A percentile compares a stretch with the other conserved stretches of the same genome.
Conservation (phyloP, 2,329 filamentous ascomycete genomes). For the Fusarium abutilonis region DNA sequence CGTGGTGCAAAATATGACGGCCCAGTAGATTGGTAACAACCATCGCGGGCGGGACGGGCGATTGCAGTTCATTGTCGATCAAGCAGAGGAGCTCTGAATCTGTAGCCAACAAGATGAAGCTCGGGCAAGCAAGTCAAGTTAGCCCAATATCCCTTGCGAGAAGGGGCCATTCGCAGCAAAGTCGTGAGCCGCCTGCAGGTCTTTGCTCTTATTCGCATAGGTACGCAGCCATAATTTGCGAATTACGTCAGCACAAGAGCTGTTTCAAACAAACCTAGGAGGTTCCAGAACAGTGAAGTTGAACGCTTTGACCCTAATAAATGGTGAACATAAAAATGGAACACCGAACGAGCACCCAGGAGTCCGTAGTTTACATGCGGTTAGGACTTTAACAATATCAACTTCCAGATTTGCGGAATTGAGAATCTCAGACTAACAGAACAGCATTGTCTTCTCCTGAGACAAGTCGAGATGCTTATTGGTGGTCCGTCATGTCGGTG, state of each 20-base stretch:
- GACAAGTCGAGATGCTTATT: conserved; percentile 19
- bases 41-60: conserved; percentile 3
- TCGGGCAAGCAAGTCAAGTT: no score
- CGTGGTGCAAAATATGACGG: neutral
- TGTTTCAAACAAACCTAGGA: conserved; percentile 3
- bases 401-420: neutral
- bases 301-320: conserved; percentile 13
- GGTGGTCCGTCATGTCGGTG: conserved; percentile 12
- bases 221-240: conserved; percentile 3
- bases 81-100: neutral
- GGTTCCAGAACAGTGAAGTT: conserved; percentile 26
- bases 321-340: conserved; percentile 18
- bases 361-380: neutral
- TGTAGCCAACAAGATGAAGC: neutral
- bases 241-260: neutral
- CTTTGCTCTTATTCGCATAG: conserved; percentile 24
- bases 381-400: conserved; percentile 3
- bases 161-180: neutral
- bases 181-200: neutral
- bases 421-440: conserved; percentile 1
- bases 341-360: conserved; percentile 11
- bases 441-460: conserved; percentile 22
- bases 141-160: neutral
- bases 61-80: conserved; percentile 30
- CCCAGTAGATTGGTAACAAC: neutral